Evolutionary conservation across 176 grass and related monocot genomes (phyloP), one percentile per base, ranked within the genome.

Genomic region (Carex myosuroides): DNA sequence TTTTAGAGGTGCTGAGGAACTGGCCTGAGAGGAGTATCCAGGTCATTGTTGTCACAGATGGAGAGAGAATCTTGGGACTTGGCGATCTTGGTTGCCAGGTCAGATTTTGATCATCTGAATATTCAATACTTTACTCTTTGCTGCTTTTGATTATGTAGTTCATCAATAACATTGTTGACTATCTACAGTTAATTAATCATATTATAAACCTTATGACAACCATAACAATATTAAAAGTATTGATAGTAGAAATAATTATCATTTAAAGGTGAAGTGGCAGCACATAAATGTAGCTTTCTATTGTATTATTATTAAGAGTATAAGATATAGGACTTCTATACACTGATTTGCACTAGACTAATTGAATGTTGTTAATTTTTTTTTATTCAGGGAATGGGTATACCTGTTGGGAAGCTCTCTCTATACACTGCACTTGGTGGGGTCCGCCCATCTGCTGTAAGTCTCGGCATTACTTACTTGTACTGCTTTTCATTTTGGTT

Each of bases 81-180:
- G 96, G 96, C 77, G 96, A 99, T 84, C 93, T 99, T 85, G 93
- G 96, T 18, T 99, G 96, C 44, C 96, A 95, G 89, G 96, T 99
- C 87, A 84, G 61, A 56, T 74, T 66, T 69, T 69, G 14, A 3
- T 24, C 17, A 8, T 61, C 16, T 59, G 6, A 50, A 68, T 52
- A 57, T 59, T 30, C 18, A 1, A 17, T 55, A 56, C 44, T 62
- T 61, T 39, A 67, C 8, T 50, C 59, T 77, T 33, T 13, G 21
- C 32, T 85, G 37, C 48, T 30, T 44, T 70, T 91, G 26, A 87
- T 60, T 14, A 50, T 67, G 60, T 46, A 81, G 62, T 83, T 53
- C 5, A 16, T 22, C 20, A 71, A 79, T 10, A 17, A 35, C 16
- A 22, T 39, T 5, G 13, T 18, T 41, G 7, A n/a, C 41, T 41